phyloP scores from a whole-genome alignment of 2,329 filamentous ascomycete genomes.

The Plectosphaerella plurivora region DNA sequence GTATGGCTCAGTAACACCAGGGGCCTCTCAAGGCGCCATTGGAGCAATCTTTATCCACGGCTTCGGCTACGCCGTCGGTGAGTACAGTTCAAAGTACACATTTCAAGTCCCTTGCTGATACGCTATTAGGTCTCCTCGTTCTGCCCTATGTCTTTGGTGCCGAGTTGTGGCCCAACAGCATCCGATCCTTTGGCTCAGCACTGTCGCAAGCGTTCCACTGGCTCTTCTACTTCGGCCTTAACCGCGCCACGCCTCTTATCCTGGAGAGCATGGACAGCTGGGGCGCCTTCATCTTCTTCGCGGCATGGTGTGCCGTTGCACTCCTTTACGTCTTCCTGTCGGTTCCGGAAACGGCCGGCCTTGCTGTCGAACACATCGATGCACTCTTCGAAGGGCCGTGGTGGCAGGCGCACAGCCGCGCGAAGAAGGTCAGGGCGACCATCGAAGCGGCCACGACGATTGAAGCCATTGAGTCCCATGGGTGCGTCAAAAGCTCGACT shows the following conservation, averaged over 20 bases:
- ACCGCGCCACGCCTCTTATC: background rate
- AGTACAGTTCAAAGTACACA: background rate
- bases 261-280: background rate
- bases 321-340: no score
- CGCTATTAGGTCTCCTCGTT: constrained; percentile 20
- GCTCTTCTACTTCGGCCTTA: constrained; percentile 2
- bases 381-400: constrained; percentile 25
- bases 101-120: no score
- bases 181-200: constrained; percentile 28
- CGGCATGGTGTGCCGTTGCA: background rate
- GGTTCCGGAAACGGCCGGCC: constrained; percentile 15
- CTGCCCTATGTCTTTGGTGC: constrained; percentile 39
- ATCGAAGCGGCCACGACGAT: no score
- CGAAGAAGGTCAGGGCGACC: no score
- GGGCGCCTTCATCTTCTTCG: constrained; percentile 4
- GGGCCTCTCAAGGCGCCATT: constrained; percentile 30
- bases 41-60: constrained; percentile 39
- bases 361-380: constrained; percentile 32
- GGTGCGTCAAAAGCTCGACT: no score
- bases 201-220: constrained; percentile 1
- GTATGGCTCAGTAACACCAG: constrained; percentile 13
- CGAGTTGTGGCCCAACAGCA: constrained; percentile 39
- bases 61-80: constrained; percentile 33
- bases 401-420: constrained; percentile 5
- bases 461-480: no score